These are phyloP conservation scores for Mucor saturninus DNA, from an alignment of 371 early-diverging fungal species.

Conservation along the genomic window DNA sequence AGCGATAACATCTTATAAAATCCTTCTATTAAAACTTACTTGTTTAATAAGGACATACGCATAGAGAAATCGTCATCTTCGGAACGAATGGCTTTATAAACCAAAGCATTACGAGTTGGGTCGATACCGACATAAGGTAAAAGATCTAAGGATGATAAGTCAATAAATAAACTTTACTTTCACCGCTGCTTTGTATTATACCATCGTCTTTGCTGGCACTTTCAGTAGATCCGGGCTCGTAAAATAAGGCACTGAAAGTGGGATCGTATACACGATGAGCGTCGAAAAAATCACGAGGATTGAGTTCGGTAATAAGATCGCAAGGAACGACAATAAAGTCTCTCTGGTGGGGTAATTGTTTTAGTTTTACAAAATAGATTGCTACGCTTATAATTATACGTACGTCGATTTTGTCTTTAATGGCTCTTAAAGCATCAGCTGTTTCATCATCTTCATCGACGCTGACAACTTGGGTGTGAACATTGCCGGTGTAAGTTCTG, in stretches of 20 bases:
- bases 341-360: conserved; percentile 43
- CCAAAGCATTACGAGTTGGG: conserved; percentile 71
- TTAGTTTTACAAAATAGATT: too few species aligned
- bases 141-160: conserved; percentile 33
- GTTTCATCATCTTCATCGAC: conserved; percentile 81
- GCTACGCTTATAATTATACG: neutral
- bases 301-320: conserved; percentile 84
- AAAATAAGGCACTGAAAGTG: conserved; percentile 79
- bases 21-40: conserved; percentile 33
- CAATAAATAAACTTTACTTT: neutral
- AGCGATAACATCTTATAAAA: too few species aligned
- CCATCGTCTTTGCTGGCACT: conserved; percentile 62
- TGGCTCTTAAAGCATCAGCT: conserved; percentile 82
- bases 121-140: conserved; percentile 84
- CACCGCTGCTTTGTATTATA: conserved; percentile 18
- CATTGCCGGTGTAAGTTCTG: conserved; percentile 72
- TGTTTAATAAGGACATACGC: conserved; percentile 73
- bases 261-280: conserved; percentile 78
- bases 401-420: conserved; percentile 82
- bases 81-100: conserved; percentile 62
- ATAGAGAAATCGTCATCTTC: conserved; percentile 76
- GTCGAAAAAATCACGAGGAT: conserved; percentile 83
- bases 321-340: conserved; percentile 92
- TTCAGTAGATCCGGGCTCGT: conserved; percentile 68
- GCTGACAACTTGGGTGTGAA: conserved; percentile 62